Base-by-base conservation (phyloP, 306 rosid genomes). In the Astragalus membranaceus region DNA sequence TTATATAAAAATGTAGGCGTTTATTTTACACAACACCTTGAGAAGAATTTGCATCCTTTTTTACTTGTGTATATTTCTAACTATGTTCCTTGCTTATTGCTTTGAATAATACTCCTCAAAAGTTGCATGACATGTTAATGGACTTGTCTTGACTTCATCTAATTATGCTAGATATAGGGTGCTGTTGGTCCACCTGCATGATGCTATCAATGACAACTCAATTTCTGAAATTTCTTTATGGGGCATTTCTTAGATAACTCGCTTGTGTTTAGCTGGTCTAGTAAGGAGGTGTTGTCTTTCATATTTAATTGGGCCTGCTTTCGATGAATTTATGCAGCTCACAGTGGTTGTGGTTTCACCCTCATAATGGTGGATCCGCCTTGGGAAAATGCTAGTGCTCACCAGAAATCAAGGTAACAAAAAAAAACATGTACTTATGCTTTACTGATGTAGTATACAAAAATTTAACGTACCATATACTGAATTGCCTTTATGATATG, bases 321-420 rank as follows among this genome's bases (percentile, higher is more conserved):
- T 63, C 46, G 9, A 55, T 69, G 44, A 60, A 61, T 59, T 23
- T 56, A 4, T 75, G 77, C 84, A 90, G 94, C 79, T 49, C 77
- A 82, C 37, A 26, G 85, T 67, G 81, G 81, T 76, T 78, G 74
- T 72, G 97, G 97, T 72, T 93, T 86, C 83, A 88, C 83, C 80
- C 86, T 90, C 64, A 90, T 90, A 60, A 80, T 90, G 70, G 71
- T 93, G 29, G 97, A 93, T 79, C 98, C 98, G 5, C 98, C 98
- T 17, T 90, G 97, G 98, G 98, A 93, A 82, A 93, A 90, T 85
- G 97, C 90, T 60, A 93, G 98, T 76, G 98, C 94, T 44, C 80
- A 30, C 59, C 97, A 90, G 80, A 93, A 93, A 81, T 83, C 63
- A 39, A 90, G 88, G 98, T 87, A 69, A 74, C 17, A 33, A 15